Percentiles rank a stretch among this genome's conserved stretches.
These are phyloP conservation scores for Aplosporella prunicola DNA, from an alignment of 2,329 filamentous ascomycete genomes.

Conservation along the genomic window DNA sequence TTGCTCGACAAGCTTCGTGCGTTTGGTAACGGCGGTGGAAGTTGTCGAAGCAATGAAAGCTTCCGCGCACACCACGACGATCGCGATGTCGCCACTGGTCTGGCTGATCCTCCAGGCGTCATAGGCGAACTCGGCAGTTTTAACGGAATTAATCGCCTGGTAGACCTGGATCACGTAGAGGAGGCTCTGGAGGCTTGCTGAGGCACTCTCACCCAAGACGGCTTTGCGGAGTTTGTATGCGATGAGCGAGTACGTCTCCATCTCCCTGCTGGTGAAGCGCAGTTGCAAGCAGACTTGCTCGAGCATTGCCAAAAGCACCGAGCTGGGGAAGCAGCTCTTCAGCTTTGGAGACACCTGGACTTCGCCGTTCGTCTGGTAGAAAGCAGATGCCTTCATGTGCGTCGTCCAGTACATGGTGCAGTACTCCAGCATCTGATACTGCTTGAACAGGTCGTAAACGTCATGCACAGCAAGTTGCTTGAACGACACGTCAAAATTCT, in stretches of 20 bases:
- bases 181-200: constrained; percentile 34
- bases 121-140: constrained; percentile 26
- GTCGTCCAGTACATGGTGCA: constrained; percentile 38
- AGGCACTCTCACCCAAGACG: constrained; percentile 27
- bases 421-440: constrained; percentile 38
- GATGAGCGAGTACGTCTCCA: constrained; percentile 36
- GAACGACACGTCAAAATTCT: constrained; percentile 31
- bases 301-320: constrained; percentile 37
- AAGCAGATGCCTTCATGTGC: constrained; percentile 39
- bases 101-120: constrained; percentile 17
- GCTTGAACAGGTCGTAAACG: constrained; percentile 34
- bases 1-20: constrained; percentile 10
- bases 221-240: constrained; percentile 39
- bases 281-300: constrained; percentile 42
- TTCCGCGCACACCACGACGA: not conserved
- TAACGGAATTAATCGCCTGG: constrained; percentile 36
- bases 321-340: constrained; percentile 38
- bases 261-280: constrained; percentile 37
- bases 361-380: constrained; percentile 33
- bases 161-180: constrained; percentile 28
- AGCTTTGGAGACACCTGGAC: constrained; percentile 37
- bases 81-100: constrained; percentile 10
- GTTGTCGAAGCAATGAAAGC: not conserved
- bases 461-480: constrained; percentile 30
- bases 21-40: no score